phyloP scores from a whole-genome alignment of 2,329 filamentous ascomycete species.

The Sporothrix brasiliensis region DNA sequence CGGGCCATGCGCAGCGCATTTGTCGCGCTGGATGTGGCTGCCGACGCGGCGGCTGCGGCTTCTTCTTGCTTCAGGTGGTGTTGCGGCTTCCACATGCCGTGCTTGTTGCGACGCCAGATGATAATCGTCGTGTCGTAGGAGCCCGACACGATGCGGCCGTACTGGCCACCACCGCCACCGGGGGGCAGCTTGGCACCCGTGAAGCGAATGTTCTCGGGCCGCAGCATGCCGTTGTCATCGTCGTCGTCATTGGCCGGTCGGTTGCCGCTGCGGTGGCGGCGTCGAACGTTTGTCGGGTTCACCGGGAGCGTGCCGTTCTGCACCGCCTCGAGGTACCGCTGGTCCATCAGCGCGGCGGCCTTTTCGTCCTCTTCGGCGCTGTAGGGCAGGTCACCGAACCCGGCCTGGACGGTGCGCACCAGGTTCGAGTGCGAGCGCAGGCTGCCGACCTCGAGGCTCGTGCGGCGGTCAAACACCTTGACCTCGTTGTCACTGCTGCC shows the following conservation, averaged over 20 bases:
- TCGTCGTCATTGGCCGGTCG: constrained; percentile 30
- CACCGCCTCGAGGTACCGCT: constrained; percentile 67
- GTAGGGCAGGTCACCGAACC: constrained; percentile 85
- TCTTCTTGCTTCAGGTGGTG: constrained; percentile 77
- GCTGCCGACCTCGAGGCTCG: constrained; percentile 85
- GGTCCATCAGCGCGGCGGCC: constrained; percentile 73
- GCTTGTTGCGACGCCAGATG: constrained; percentile 85
- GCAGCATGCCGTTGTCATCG: constrained; percentile 70
- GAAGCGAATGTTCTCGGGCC: constrained; percentile 74
- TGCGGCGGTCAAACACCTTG: constrained; percentile 87
- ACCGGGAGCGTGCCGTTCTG: constrained; percentile 54
- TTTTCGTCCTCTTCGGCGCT: constrained; percentile 73
- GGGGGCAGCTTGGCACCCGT: constrained; percentile 86
- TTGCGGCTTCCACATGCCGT: constrained; percentile 80
- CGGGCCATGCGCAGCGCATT: neutral
- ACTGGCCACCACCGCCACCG: constrained; percentile 84
- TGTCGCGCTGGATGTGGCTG: constrained; percentile 37
- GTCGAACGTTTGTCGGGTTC: neutral
- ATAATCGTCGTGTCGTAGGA: constrained; percentile 96
- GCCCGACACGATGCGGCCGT: constrained; percentile 93
- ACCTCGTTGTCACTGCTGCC: constrained; percentile 96
- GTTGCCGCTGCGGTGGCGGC: constrained; percentile 6
- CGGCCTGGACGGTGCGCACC: constrained; percentile 91
- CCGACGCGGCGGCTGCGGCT: constrained; percentile 54
- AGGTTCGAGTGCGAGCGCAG: constrained; percentile 79